phyloP scores from a whole-genome alignment of 2,329 filamentous ascomycete species.

The Laburnicola sp. region DNA sequence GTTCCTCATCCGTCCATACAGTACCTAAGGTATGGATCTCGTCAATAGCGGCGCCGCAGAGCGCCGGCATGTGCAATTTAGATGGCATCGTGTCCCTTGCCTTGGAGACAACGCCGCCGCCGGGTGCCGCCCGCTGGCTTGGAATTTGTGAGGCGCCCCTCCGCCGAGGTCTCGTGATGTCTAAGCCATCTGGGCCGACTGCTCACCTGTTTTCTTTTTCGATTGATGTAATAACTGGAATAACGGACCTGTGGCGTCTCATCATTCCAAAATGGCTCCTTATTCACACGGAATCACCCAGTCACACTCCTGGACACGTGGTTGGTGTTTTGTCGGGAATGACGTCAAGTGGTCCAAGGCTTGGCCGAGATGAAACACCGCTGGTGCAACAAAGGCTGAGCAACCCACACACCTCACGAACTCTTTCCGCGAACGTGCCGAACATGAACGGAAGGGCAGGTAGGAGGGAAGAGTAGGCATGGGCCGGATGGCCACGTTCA shows the following conservation, averaged over 20 bases:
- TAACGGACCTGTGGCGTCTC: neutral
- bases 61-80: neutral
- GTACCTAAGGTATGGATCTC: neutral
- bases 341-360: neutral
- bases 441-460: slow-evolving; percentile 5
- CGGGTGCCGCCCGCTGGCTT: slow-evolving; percentile 1
- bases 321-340: neutral
- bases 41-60: neutral
- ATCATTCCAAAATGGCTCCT: neutral
- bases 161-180: neutral
- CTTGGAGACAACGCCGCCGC: neutral
- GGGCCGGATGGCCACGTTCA: no score
- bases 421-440: no score
- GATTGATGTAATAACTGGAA: neutral
- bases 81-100: neutral
- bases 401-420: no score
- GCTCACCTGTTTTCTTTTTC: neutral
- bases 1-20: neutral
- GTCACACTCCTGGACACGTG: no score
- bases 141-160: neutral
- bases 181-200: neutral
- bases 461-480: slow-evolving; percentile 10
- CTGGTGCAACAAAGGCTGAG: neutral
- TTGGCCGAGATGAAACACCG: slow-evolving; percentile 2
- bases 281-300: no score